These are phyloP conservation scores for Arachnomyces sp. DNA, from an alignment of 2,329 filamentous ascomycete species.

Conservation along the genomic window DNA sequence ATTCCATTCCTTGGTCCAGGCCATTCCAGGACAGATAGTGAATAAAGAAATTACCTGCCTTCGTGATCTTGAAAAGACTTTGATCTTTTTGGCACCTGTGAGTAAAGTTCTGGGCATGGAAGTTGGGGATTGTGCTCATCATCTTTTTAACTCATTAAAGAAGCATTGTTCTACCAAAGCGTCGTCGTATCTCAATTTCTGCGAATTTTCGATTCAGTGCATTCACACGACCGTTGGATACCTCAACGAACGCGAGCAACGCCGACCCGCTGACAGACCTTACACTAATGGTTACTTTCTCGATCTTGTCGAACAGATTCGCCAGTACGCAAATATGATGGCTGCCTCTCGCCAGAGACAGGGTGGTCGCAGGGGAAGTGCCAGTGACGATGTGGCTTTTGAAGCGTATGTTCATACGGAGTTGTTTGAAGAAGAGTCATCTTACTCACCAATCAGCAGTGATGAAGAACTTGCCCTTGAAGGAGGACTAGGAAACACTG, in stretches of 20 bases:
- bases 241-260: constrained; percentile 78
- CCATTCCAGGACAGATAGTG: constrained; percentile 70
- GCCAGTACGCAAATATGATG: constrained; percentile 79
- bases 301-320: constrained; percentile 89
- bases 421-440: constrained; percentile 37
- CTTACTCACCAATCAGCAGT: constrained; percentile 34
- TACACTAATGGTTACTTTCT: constrained; percentile 97
- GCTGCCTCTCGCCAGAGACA: constrained; percentile 63
- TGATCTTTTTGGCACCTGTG: constrained; percentile 88
- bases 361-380: constrained; percentile 21
- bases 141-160: constrained; percentile 57
- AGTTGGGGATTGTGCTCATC: constrained; percentile 63
- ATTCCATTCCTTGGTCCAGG: constrained; percentile 71
- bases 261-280: constrained; percentile 73
- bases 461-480: constrained; percentile 70
- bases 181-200: constrained; percentile 73
- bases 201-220: constrained; percentile 81
- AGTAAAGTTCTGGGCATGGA: constrained; percentile 58
- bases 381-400: no score
- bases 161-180: constrained; percentile 61
- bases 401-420: constrained; percentile 12
- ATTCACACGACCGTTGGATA: constrained; percentile 83
- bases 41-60: constrained; percentile 83
- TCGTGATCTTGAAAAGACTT: constrained; percentile 86
- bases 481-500: constrained; percentile 74